These are phyloP conservation scores for Boletus reticuloceps DNA, from an alignment of 768 basidiomycete genomes.

Conservation along the genomic window DNA sequence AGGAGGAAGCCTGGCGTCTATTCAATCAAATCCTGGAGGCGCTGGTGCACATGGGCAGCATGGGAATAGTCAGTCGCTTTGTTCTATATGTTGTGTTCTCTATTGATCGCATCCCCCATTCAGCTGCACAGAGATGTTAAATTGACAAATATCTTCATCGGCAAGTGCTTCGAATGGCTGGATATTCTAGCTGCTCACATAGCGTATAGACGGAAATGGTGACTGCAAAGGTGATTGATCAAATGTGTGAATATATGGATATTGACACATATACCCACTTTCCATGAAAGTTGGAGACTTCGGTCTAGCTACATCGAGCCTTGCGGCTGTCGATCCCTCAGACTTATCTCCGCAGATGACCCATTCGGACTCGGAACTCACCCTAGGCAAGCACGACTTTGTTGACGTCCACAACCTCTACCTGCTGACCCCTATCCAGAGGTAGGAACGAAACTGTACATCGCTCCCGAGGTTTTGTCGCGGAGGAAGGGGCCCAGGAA, in stretches of 20 bases:
- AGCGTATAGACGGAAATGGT: conserved; percentile 63
- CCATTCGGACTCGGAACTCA: conserved; percentile 64
- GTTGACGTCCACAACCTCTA: not conserved
- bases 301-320: conserved; percentile 81
- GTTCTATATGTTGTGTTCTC: not conserved
- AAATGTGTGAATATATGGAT: not conserved
- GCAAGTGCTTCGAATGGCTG: conserved; percentile 36
- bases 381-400: conserved; percentile 49
- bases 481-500: conserved; percentile 62
- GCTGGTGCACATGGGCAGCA: conserved; percentile 81
- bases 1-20: conserved; percentile 86
- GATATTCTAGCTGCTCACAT: not conserved
- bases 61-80: conserved; percentile 69
- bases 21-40: conserved; percentile 91
- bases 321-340: conserved; percentile 75
- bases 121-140: conserved; percentile 88
- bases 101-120: conserved; percentile 13
- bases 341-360: conserved; percentile 51
- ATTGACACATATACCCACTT: not conserved
- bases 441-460: conserved; percentile 89
- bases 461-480: conserved; percentile 86
- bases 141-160: conserved; percentile 90
- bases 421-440: conserved; percentile 40
- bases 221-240: conserved; percentile 66
- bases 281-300: conserved; percentile 76